Percentiles rank a stretch among this genome's conserved stretches.
Evolutionary conservation across 108 stramenopile species (phyloP).

Genomic region (Pseudonitzschia multiseries): DNA sequence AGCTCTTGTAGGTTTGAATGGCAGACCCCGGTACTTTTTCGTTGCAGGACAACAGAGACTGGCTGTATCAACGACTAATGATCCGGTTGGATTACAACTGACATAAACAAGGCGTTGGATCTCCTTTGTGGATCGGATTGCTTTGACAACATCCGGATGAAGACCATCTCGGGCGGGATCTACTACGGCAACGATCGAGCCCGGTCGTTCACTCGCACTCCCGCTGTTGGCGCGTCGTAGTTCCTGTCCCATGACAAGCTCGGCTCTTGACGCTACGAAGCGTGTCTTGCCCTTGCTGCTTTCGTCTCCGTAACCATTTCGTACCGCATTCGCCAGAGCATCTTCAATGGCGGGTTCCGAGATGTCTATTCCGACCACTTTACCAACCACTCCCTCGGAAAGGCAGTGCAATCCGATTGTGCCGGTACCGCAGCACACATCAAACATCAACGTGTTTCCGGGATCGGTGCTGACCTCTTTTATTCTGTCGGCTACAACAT

Average conservation of each 20-base stretch:
- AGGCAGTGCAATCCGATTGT: slow-evolving; percentile 87
- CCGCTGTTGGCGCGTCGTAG: slow-evolving; percentile 34
- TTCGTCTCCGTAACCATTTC: slow-evolving; percentile 44
- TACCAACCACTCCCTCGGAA: slow-evolving; percentile 67
- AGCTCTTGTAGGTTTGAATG: slow-evolving; percentile 78
- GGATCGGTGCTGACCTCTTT: slow-evolving; percentile 46
- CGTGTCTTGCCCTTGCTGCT: slow-evolving; percentile 25
- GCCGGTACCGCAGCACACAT: slow-evolving; percentile 96
- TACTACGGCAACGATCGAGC: slow-evolving; percentile 78
- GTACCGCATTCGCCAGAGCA: slow-evolving; percentile 75
- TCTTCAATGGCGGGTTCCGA: slow-evolving; percentile 84
- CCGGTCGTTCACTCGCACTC: neutral
- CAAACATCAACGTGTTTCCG: slow-evolving; percentile 61
- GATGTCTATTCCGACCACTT: slow-evolving; percentile 88
- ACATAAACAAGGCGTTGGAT: slow-evolving; percentile 91
- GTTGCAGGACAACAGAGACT: slow-evolving; percentile 78
- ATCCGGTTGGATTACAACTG: slow-evolving; percentile 91
- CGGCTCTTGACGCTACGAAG: slow-evolving; percentile 76
- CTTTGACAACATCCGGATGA: slow-evolving; percentile 70
- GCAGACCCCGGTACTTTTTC: slow-evolving; percentile 67
- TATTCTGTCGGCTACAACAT: slow-evolving; percentile 72
- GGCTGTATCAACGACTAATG: slow-evolving; percentile 70
- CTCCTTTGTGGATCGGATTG: slow-evolving; percentile 60
- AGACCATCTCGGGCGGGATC: slow-evolving; percentile 94
- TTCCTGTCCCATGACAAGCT: slow-evolving; percentile 61